Evolutionary conservation across 441 rosid species (phyloP), one percentile per base, ranked within the genome.

Genomic region (Brassica hybrid): DNA sequence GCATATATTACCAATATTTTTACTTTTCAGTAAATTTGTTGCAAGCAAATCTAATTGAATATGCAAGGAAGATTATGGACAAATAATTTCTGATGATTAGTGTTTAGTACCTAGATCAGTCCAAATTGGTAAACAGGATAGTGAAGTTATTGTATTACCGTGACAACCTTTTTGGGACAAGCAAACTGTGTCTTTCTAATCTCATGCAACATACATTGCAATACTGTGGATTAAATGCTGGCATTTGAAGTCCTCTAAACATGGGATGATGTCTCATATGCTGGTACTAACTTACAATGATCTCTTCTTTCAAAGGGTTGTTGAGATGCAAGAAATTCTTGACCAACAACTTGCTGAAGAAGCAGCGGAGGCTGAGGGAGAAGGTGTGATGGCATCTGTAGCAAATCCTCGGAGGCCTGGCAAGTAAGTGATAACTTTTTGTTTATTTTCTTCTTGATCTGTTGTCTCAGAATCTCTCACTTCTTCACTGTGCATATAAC

Each of bases 361-460:
- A 83, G 99, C 97, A 69, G 99, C 99, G 54, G 99, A 96, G 87
- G 99, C 98, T 81, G 98, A 94, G 84, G 99, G 98, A 69, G 98
- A 84, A 41, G 98, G 91, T 69, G 97, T 89, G 45, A 88, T 96
- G 96, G 91, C 98, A 84, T 73, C 94, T 75, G 76, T 94, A 81
- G 91, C 96, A 70, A 92, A 94, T 85, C 98, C 98, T 75, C 98
- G 92, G 21, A 86, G 96, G 87, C 82, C 91, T 86, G 88, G 95
- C 83, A 94, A 88, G 98, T 91, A 86, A 82, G 83, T 78, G 23
- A 32, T 8, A 3, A 4, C n/a, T 76, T 57, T 60, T 67, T 23
- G 14, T 34, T 36, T 52, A 63, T 73, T 67, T 61, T 66, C 10
- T 50, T 38, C 65, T 60, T 67, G 62, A 66, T 71, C 14, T 48